Evolutionary conservation across 805 yeast species (phyloP), one percentile per base, ranked within the genome.

Genomic region (Hagleromyces aurorensis): DNA sequence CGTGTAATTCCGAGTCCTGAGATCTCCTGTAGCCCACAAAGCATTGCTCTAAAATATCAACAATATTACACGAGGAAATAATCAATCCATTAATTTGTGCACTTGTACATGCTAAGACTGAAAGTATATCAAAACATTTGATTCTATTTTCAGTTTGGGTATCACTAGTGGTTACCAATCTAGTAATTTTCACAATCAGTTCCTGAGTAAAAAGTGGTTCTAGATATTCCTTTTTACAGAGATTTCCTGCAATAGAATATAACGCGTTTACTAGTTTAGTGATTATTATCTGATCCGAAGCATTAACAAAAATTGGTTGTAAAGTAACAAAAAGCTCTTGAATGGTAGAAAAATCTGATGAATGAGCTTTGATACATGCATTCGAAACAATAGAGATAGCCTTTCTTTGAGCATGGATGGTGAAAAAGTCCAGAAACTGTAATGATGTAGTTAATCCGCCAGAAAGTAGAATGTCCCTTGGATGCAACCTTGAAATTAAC

Each of bases 391-490:
- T 79, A 1, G 65, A 59, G 19, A 86, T 58, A 10, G 93, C 84
- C 40, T 85, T 80, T 32, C 93, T 63, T 54, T 89, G 97, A 1
- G 94, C 82, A 57, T 84, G 94, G 13, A 76, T 68, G 1, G 96
- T 82, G 53, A 89, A 80, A 48, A 89, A 89, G 51, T 91, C 97
- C 37, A 87, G 62, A 46, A 75, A 83, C 45, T 71, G 72, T 25
- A 91, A 55, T 38, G 83, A 77, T 0, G 82, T 72, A 3, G 43
- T 21, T 6, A 87, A 52, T 6, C 86, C 78, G 21, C 79, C 78
- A 32, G 72, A 69, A 13, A 63, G 52, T 21, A 84, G 57, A 9
- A 83, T 63, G 16, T 62, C 67, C 23, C 57, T 50, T 2, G 78
- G 71, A 13, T 69, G 60, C 17, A 66, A 66, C 34, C 76, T 59